Base-by-base conservation (phyloP, 1,284 basidiomycete species). In the Cystobasidium slooffiae region DNA sequence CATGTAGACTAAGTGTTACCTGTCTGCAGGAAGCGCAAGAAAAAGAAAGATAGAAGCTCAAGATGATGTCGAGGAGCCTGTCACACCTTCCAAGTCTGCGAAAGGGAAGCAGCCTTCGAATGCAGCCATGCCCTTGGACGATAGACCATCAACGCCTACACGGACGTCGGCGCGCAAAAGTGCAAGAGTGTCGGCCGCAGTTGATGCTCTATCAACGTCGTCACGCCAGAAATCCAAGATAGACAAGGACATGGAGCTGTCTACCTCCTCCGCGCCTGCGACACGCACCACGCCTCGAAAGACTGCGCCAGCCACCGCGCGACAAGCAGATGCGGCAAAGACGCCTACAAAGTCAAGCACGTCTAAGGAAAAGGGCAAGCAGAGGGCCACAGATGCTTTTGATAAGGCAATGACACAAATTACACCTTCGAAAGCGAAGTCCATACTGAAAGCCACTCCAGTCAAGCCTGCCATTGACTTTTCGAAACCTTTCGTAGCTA, bases 11-110 rank as follows among this genome's bases (percentile, higher is more conserved):
- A 43, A 31, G 1, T 6, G 56, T 59, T 5, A 5, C 31, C n/a
- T 52, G 12, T 24, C 8, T 39, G 18, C n/a, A 68, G 66, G 66
- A 10, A 56, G 53, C 53, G 66, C 66, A 18, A 52, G 66, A 24
- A 68, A 68, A 20, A 14, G 53, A n/a, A 68, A 59, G 37, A 53
- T 9, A 18, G 49, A 18, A n/a, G 51, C 41, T 44, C 24, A 37
- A 56, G 66, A 68, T 9, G 39, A 16, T 20, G 52, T 3, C 20
- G 52, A 56, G 8, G 64, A 66, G 37, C 64, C 64, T 39, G 37
- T 39, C 4, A 66, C 64, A 16, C 64, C 64, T 7, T 52, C 64
- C 8, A 66, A 53, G 22, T 46, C 64, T 9, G 18, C 49, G 10
- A 51, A 22, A n/a, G 9, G 10, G 9, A n/a, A 14, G 49, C n/a